These are phyloP conservation scores for Coemansia furcata DNA, from an alignment of 192 early-diverging fungal genomes.

Conservation along the genomic window DNA sequence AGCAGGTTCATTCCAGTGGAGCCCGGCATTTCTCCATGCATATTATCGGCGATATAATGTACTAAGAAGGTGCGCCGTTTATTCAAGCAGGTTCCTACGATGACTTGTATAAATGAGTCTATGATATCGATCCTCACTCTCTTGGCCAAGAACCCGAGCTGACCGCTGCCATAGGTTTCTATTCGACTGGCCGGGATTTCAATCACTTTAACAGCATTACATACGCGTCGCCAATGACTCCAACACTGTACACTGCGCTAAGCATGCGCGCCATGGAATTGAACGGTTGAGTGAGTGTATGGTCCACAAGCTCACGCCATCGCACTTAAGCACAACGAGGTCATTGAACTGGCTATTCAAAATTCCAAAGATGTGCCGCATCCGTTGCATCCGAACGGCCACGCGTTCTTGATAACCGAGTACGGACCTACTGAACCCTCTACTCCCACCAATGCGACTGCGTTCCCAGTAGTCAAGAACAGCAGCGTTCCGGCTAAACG, in stretches of 20 bases:
- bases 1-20: too few species aligned
- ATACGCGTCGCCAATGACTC: slow-evolving; percentile 60
- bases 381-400: slow-evolving; percentile 78
- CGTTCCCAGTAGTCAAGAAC: slow-evolving; percentile 16
- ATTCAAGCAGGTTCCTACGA: slow-evolving; percentile 5
- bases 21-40: slow-evolving; percentile 49
- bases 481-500: slow-evolving; percentile 34
- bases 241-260: too few species aligned
- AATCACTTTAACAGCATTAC: slow-evolving; percentile 70
- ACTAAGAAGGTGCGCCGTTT: slow-evolving; percentile 56
- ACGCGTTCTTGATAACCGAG: slow-evolving; percentile 68
- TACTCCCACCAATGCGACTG: slow-evolving; percentile 6
- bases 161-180: slow-evolving; percentile 55
- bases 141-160: slow-evolving; percentile 54
- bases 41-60: slow-evolving; percentile 57
- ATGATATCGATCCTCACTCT: slow-evolving; percentile 50
- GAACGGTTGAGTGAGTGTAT: slow-evolving; percentile 57
- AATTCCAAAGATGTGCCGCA: slow-evolving; percentile 68
- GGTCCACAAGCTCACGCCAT: slow-evolving; percentile 59
- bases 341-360: slow-evolving; percentile 66
- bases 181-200: slow-evolving; percentile 65
- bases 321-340: slow-evolving; percentile 56
- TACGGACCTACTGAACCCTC: slow-evolving; percentile 49
- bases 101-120: background rate
- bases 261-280: slow-evolving; percentile 55